Percentiles rank a stretch among this genome's conserved stretches.
Conservation (phyloP, 129 eudicot species). For the Solidago caesia region DNA sequence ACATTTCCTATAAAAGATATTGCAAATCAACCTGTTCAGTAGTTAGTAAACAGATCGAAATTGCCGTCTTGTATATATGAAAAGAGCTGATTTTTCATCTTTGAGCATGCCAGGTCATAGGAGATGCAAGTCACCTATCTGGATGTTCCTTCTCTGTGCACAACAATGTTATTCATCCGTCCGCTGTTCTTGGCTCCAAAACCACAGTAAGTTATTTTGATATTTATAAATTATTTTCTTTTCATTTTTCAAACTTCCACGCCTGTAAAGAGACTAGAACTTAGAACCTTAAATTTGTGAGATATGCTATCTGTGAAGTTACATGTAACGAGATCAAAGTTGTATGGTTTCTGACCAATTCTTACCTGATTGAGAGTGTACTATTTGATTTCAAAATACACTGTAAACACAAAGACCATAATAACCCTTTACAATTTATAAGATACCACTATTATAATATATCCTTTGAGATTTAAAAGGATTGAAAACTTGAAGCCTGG, state of each 20-base stretch:
- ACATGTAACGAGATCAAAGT: neutral
- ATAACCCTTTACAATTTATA: neutral
- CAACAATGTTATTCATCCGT: constrained; percentile 78
- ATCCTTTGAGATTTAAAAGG: neutral
- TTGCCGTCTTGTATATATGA: neutral
- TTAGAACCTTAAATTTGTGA: constrained; percentile 2
- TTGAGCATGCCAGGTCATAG: constrained; percentile 57
- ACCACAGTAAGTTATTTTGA: constrained; percentile 61
- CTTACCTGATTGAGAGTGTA: neutral
- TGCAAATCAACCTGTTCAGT: no score
- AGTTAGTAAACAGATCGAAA: no score
- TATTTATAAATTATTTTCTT: neutral
- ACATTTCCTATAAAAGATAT: no score
- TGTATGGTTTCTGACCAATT: neutral
- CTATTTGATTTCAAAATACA: neutral
- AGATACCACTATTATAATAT: neutral
- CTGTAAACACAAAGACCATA: neutral
- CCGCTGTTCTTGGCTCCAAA: constrained; percentile 86
- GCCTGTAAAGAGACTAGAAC: neutral
- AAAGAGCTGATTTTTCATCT: constrained; percentile 5
- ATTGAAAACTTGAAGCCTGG: neutral
- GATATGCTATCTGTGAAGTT: neutral
- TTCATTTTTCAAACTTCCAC: neutral
- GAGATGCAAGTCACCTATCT: constrained; percentile 91
- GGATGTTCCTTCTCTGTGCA: constrained; percentile 82